phyloP scores from a whole-genome alignment of 2,329 filamentous ascomycete genomes.

The Penicillium sp. region DNA sequence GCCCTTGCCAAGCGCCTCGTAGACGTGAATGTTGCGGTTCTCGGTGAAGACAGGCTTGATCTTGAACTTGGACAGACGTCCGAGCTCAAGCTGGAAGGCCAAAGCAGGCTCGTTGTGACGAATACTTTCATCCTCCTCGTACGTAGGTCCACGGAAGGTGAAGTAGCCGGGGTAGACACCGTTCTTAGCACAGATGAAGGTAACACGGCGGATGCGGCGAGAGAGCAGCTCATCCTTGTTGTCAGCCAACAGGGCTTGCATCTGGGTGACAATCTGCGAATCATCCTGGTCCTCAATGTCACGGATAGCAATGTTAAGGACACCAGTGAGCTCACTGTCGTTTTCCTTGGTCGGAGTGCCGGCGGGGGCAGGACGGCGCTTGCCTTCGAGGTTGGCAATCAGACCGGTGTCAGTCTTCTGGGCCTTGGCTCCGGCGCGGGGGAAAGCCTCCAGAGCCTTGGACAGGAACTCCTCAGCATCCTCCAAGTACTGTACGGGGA shows the following conservation, averaged over 20 bases:
- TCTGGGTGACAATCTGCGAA: conserved; percentile 72
- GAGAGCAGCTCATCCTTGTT: conserved; percentile 80
- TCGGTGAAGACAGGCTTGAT: conserved; percentile 98
- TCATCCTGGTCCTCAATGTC: conserved; percentile 84
- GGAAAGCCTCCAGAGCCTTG: conserved; percentile 82
- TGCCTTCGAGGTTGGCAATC: conserved; percentile 70
- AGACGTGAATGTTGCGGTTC: conserved; percentile 98
- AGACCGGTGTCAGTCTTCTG: conserved; percentile 60
- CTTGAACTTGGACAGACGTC: conserved; percentile 91
- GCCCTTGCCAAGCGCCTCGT: conserved; percentile 92
- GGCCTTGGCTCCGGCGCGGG: conserved; percentile 55
- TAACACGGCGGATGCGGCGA: conserved; percentile 81
- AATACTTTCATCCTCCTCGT: conserved; percentile 89
- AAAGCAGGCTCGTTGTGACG: conserved; percentile 95
- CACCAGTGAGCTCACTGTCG: conserved; percentile 79
- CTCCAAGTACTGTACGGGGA: conserved; percentile 89
- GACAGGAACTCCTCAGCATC: conserved; percentile 84
- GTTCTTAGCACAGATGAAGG: conserved; percentile 94
- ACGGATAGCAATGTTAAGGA: conserved; percentile 87
- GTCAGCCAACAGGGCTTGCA: conserved; percentile 71
- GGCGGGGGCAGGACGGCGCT: conserved; percentile 60
- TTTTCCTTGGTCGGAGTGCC: conserved; percentile 44
- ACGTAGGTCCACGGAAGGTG: conserved; percentile 91
- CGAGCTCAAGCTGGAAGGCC: conserved; percentile 97
- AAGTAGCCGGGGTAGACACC: conserved; percentile 95